Evolutionary conservation across 1,284 basidiomycete species (phyloP), one percentile per base, ranked within the genome.

Genomic region (Kalmanozyma brasiliensis): DNA sequence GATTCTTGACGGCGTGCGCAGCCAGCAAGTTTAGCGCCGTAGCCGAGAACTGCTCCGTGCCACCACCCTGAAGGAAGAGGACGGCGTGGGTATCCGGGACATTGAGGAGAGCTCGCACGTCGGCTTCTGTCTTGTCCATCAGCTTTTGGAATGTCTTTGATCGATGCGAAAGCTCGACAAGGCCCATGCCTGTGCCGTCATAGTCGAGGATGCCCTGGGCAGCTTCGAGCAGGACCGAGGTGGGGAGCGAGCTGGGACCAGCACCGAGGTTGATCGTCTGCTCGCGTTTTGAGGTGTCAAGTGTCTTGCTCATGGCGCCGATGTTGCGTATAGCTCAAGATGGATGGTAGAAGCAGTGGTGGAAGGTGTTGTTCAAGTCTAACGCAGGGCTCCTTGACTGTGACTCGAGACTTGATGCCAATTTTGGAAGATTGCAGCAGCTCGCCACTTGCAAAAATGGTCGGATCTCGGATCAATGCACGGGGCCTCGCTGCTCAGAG

Each of bases 91-190:
- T 49, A 26, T 78, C 69, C 1, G 78, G 77, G 1, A 82, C 66
- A 38, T 68, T 55, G 17, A 81, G 51, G 14, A 82, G 64, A 16
- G 57, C 36, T 5, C 80, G 71, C 38, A 82, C 51, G 32, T 80
- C 74, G 17, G 68, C 61, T 53, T 82, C 80, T 10, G 80, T 78
- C 59, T 72, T 58, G 49, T 71, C 61, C 53, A 82, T 58, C 24
- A 81, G 53, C 41, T 61, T 49, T 44, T 80, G 74, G 49, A 82
- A 82, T 1, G 78, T 77, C 26, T 64, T 58, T 22, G 73, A 76
- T 32, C 80, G 79, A 35, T 82, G 80, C 32, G 78, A 80, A 43
- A 82, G 71, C 67, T 82, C 80, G n/a, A 66, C 59, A 16, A 82
- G 59, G 30, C 80, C 80, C 67, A 82, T 82, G 24, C 80, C 80